Conservation (phyloP, 805 yeast species). For the Metschnikowia anglica region DNA sequence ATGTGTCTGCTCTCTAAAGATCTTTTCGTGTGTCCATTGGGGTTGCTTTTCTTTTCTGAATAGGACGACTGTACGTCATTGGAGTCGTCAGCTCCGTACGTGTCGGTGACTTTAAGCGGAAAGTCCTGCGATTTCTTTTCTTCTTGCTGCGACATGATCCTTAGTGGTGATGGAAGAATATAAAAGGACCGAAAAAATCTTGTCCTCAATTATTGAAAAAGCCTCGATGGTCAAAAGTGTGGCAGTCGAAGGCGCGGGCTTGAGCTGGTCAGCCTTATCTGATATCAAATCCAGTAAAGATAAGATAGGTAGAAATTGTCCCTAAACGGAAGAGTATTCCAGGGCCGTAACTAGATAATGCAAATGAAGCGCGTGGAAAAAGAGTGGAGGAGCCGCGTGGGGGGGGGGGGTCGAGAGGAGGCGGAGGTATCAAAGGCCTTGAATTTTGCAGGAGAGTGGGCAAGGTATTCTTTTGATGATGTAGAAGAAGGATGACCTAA, state of each 20-base stretch:
- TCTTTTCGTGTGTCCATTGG: constrained; percentile 16
- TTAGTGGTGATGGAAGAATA: not conserved
- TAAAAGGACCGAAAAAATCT: too few species aligned
- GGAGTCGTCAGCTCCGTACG: constrained; percentile 12
- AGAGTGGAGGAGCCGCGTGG: constrained; percentile 2
- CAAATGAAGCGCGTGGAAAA: constrained; percentile 5
- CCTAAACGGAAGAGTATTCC: constrained; percentile 4
- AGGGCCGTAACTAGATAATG: constrained; percentile 3
- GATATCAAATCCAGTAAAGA: not conserved
- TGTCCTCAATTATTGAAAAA: too few species aligned
- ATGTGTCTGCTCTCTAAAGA: constrained; percentile 32
- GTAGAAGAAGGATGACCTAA: not conserved
- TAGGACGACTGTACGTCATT: constrained; percentile 12
- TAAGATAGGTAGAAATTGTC: constrained; percentile 1
- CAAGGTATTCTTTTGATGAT: not conserved
- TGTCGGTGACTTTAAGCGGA: constrained; percentile 6
- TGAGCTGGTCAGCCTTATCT: not conserved
- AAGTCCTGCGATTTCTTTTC: constrained; percentile 12
- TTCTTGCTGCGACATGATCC: constrained; percentile 5
- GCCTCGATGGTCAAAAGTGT: too few species aligned
- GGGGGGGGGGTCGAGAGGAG: too few species aligned
- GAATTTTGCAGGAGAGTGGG: too few species aligned
- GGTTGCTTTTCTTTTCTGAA: constrained; percentile 1
- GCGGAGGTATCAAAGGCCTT: too few species aligned
- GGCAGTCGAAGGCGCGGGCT: not conserved